Conservation (phyloP, 352 stramenopile species). For the Pythium volutum region DNA sequence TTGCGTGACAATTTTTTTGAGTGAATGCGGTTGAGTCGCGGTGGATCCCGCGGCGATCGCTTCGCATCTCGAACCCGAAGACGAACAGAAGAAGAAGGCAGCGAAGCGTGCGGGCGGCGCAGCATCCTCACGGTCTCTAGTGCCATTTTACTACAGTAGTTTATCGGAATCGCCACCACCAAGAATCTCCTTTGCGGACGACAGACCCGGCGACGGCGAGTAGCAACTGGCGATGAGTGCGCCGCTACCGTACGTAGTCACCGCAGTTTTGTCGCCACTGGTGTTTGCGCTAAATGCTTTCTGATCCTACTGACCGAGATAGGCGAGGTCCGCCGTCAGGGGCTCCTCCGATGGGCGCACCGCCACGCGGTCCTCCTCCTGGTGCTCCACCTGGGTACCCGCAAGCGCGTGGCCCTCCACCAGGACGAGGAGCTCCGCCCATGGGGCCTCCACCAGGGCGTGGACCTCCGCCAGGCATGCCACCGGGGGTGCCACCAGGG, state of each 20-base stretch:
- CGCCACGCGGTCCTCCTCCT: conserved; percentile 34
- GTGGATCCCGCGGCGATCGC: neutral
- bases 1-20: too few species aligned
- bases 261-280: too few species aligned
- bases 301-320: neutral
- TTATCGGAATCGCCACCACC: neutral
- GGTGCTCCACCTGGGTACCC: conserved; percentile 38
- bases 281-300: too few species aligned
- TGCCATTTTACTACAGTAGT: neutral
- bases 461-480: conserved; percentile 25
- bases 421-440: conserved; percentile 25
- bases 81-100: neutral
- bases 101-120: neutral
- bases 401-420: conserved; percentile 49
- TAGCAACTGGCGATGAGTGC: conserved; percentile 12
- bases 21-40: neutral
- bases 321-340: conserved; percentile 38
- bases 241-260: conserved; percentile 17
- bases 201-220: neutral
- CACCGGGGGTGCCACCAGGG: conserved; percentile 18
- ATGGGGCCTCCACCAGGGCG: conserved; percentile 19
- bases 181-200: neutral
- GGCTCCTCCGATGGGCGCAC: conserved; percentile 19
- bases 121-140: neutral
- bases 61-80: neutral